phyloP scores from a whole-genome alignment of 306 rosid genomes.

The Quercus berberidifolia region DNA sequence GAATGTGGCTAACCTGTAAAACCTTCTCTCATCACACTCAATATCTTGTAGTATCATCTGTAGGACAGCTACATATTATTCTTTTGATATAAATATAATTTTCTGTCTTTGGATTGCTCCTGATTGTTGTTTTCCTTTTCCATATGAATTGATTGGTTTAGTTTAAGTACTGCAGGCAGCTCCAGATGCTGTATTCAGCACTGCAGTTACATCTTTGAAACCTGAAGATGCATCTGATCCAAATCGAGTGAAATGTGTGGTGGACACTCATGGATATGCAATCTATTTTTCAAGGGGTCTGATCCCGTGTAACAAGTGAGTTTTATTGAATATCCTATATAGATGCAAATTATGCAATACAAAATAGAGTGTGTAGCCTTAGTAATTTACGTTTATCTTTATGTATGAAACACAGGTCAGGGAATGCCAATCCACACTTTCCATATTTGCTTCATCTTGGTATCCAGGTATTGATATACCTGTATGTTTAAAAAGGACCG shows the following conservation, averaged over 20 bases:
- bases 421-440: conserved; percentile 65
- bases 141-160: conserved; percentile 6
- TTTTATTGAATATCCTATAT: neutral
- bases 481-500: neutral
- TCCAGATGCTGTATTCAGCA: conserved; percentile 98
- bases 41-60: neutral
- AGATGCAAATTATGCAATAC: neutral
- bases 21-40: neutral
- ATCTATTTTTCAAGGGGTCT: conserved; percentile 92
- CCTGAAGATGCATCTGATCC: conserved; percentile 83
- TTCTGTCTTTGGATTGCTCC: neutral
- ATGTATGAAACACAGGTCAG: conserved; percentile 48
- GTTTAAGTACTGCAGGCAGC: conserved; percentile 51
- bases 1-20: neutral
- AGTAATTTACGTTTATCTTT: conserved; percentile 16
- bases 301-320: conserved; percentile 90
- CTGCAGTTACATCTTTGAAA: conserved; percentile 85
- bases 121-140: conserved; percentile 8
- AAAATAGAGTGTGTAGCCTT: neutral
- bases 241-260: conserved; percentile 88
- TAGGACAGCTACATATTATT: neutral
- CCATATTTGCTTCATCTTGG: conserved; percentile 68
- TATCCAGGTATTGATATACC: conserved; percentile 48
- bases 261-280: conserved; percentile 74
- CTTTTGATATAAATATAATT: neutral